Conservation (phyloP, 306 rosid species). For the Dryas alaskensis region DNA sequence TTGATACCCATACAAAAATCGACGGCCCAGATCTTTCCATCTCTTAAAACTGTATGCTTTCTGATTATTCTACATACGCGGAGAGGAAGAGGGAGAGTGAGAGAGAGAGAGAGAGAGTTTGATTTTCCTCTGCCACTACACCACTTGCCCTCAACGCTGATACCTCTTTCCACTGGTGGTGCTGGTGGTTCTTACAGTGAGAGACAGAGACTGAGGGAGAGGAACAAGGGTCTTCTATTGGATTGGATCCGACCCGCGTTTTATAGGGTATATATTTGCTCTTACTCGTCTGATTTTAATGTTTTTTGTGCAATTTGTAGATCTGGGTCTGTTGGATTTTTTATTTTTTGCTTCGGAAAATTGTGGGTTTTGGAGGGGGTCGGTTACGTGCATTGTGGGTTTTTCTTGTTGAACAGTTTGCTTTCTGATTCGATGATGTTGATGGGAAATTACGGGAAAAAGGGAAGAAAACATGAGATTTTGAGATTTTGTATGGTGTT, state of each 20-base stretch:
- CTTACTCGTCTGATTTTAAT: not conserved
- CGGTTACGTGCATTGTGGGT: not conserved
- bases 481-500: not conserved
- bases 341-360: not conserved
- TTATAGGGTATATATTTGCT: conserved; percentile 18
- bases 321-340: conserved; percentile 33
- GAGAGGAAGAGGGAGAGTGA: too few species aligned
- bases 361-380: not conserved
- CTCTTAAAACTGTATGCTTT: not conserved
- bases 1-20: conserved; percentile 2
- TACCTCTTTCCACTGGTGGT: not conserved
- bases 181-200: not conserved
- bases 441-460: not conserved
- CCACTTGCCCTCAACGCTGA: not conserved
- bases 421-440: not conserved
- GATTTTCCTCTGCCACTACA: not conserved
- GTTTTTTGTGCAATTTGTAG: conserved; percentile 21
- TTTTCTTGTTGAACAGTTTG: not conserved
- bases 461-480: not conserved
- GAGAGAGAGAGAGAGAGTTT: not conserved
- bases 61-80: not conserved
- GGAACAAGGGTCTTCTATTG: not conserved
- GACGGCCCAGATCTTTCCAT: conserved; percentile 35
- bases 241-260: conserved; percentile 37
- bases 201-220: not conserved